Percentiles rank a stretch among this genome's conserved stretches.
Conservation (phyloP, 2,329 filamentous ascomycete genomes). For the Fusarium mexicanum region DNA sequence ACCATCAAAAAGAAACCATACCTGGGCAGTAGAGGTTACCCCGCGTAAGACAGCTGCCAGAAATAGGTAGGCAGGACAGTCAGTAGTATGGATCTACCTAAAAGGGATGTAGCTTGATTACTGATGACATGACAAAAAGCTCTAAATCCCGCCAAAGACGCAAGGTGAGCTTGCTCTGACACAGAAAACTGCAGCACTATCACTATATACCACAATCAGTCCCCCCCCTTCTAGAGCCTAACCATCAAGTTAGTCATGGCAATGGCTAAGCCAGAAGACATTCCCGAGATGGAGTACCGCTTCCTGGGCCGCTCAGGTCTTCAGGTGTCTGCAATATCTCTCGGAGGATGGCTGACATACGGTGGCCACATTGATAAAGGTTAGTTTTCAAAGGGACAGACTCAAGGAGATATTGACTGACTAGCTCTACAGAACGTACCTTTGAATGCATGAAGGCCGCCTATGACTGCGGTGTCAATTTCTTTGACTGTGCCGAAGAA, state of each 20-base stretch:
- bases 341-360: constrained; percentile 79
- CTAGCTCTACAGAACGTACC: constrained; percentile 50
- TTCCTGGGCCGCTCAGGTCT: constrained; percentile 76
- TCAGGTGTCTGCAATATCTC: constrained; percentile 78
- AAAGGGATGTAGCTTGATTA: not conserved
- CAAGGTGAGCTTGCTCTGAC: not conserved
- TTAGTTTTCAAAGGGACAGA: constrained; percentile 45
- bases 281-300: constrained; percentile 74
- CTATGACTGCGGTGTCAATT: constrained; percentile 69
- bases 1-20: not conserved
- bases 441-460: constrained; percentile 70
- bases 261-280: constrained; percentile 55
- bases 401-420: not conserved
- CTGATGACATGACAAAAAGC: not conserved
- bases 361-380: constrained; percentile 75
- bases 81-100: not conserved
- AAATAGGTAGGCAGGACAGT: not conserved
- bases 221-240: not conserved
- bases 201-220: not conserved
- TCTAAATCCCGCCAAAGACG: constrained; percentile 7
- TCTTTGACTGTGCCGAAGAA: constrained; percentile 69
- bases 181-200: not conserved
- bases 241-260: constrained; percentile 16
- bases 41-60: constrained; percentile 10
- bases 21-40: not conserved